These are phyloP conservation scores for Chenopodium berlandieri DNA, from an alignment of 148 eudicot genomes.

Conservation along the genomic window DNA sequence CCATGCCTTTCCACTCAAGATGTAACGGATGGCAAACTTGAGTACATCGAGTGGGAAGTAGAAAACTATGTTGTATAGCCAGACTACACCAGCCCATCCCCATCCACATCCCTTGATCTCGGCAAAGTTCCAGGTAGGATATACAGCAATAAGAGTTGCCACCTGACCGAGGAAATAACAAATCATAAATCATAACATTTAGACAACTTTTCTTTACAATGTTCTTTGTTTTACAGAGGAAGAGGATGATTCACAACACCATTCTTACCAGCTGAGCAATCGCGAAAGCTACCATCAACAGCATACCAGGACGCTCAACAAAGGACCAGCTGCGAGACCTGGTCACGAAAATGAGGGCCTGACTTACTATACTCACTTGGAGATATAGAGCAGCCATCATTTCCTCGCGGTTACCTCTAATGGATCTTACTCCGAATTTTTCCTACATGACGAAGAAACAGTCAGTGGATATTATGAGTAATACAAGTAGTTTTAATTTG, in stretches of 20 bases:
- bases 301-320: slow-evolving; percentile 79
- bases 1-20: slow-evolving; percentile 98
- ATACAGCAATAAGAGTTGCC: slow-evolving; percentile 88
- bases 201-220: background rate
- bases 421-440: slow-evolving; percentile 55
- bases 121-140: slow-evolving; percentile 85
- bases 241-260: background rate
- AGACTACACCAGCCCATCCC: slow-evolving; percentile 99
- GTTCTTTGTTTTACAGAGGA: background rate
- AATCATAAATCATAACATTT: background rate
- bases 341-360: slow-evolving; percentile 91
- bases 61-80: slow-evolving; percentile 79
- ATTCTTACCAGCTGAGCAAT: slow-evolving; percentile 81
- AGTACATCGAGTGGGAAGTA: slow-evolving; percentile 80
- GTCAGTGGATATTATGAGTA: background rate
- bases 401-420: slow-evolving; percentile 41
- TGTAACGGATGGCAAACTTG: slow-evolving; percentile 77
- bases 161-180: slow-evolving; percentile 44
- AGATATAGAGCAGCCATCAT: slow-evolving; percentile 91
- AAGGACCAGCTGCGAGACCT: slow-evolving; percentile 90
- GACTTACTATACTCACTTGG: slow-evolving; percentile 95
- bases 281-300: slow-evolving; percentile 60
- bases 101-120: slow-evolving; percentile 86
- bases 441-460: slow-evolving; percentile 36
- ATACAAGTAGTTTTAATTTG: background rate